A percentile compares a stretch with the other conserved stretches of the same genome.
phyloP scores from a whole-genome alignment of 2,329 filamentous ascomycete genomes.

The Fusarium chuoi region DNA sequence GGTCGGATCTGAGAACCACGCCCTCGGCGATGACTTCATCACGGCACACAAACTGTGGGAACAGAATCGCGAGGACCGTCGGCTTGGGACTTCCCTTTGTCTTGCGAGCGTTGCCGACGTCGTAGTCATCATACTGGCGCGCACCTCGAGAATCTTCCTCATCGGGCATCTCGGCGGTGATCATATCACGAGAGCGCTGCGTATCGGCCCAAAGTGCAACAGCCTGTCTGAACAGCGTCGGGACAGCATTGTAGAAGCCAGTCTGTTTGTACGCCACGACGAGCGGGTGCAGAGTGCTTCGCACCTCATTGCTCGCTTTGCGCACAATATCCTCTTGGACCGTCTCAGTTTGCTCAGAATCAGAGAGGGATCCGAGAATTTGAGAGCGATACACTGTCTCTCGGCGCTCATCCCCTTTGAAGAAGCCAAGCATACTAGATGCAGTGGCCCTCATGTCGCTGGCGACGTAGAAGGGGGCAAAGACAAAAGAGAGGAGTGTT shows the following conservation, averaged over 20 bases:
- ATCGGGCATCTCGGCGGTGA: conserved; percentile 39
- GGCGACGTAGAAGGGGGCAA: conserved; percentile 45
- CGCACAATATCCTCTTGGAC: conserved; percentile 42
- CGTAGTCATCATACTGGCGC: conserved; percentile 35
- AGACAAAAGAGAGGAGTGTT: conserved; percentile 40
- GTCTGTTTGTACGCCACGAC: conserved; percentile 40
- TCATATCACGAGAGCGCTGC: conserved; percentile 43
- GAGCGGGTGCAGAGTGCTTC: conserved; percentile 32
- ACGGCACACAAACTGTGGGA: conserved; percentile 41
- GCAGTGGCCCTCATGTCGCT: conserved; percentile 26
- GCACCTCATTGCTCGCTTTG: conserved; percentile 41
- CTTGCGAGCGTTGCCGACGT: conserved; percentile 11
- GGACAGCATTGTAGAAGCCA: conserved; percentile 40
- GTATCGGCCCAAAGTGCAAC: conserved; percentile 38
- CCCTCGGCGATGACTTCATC: conserved; percentile 41
- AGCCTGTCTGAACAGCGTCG: conserved; percentile 40
- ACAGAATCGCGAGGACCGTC: conserved; percentile 29
- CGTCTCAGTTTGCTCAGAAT: conserved; percentile 28
- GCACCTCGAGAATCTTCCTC: conserved; percentile 33
- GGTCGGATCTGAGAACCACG: conserved; percentile 40
- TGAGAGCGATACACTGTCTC: conserved; percentile 45
- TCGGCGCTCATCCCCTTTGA: conserved; percentile 40
- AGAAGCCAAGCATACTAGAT: conserved; percentile 36
- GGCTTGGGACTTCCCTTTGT: conserved; percentile 14
- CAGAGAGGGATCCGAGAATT: conserved; percentile 38